A percentile compares a stretch with the other conserved stretches of the same genome.
These are phyloP conservation scores for Neurospora sp. DNA, from an alignment of 495 filamentous ascomycete species.

Conservation along the genomic window DNA sequence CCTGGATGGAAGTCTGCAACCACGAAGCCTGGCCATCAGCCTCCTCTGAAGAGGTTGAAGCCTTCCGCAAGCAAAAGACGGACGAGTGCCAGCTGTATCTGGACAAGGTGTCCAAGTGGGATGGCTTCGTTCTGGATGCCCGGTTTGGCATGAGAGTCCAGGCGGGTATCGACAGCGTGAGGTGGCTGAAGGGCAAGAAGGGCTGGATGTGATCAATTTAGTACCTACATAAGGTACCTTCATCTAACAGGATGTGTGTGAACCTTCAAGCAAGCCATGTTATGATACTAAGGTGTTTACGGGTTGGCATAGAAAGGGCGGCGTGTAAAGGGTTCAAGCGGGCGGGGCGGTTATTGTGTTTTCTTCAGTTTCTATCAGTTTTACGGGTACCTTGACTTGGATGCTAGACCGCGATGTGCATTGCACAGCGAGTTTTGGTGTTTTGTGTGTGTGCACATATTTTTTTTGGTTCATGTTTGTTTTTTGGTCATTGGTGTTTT, in stretches of 20 bases:
- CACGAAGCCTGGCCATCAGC: conserved; percentile 14
- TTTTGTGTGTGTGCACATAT: neutral
- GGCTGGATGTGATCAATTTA: conserved; percentile 19
- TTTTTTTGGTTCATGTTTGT: neutral
- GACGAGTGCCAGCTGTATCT: conserved; percentile 62
- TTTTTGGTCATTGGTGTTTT: neutral
- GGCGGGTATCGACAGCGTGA: conserved; percentile 68
- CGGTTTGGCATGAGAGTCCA: conserved; percentile 78
- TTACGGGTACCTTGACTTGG: neutral
- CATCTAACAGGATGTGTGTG: no score
- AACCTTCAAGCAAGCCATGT: no score
- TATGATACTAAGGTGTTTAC: no score
- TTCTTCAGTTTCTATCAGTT: neutral
- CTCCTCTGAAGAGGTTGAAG: conserved; percentile 17
- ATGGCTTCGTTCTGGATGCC: conserved; percentile 76
- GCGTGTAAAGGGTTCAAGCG: neutral
- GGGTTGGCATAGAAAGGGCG: neutral
- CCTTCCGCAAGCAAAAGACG: conserved; percentile 43
- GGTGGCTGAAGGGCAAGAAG: conserved; percentile 46
- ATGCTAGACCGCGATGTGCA: neutral
- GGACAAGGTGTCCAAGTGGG: conserved; percentile 74
- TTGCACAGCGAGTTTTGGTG: neutral
- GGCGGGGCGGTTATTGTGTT: neutral
- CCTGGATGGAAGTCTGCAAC: conserved; percentile 56
- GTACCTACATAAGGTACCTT: no score